Conservation (phyloP, 495 filamentous ascomycete species). For the Podospora bellae-mahoneyi region DNA sequence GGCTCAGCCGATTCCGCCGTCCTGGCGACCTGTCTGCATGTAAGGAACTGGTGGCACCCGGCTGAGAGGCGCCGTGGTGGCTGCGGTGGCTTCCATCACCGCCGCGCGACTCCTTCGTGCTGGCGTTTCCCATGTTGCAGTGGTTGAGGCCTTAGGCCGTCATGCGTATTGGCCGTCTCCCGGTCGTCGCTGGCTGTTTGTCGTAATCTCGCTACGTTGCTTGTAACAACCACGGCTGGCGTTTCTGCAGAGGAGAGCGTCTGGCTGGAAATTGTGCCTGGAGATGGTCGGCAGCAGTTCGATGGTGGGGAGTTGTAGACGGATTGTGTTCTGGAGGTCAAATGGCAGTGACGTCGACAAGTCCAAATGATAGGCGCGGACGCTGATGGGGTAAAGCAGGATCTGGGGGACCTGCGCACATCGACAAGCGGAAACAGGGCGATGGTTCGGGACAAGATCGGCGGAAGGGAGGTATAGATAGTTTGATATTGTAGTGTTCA, state of each 20-base stretch:
- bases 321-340: background rate
- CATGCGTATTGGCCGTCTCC: constrained; percentile 12
- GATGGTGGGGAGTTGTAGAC: background rate
- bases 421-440: background rate
- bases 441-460: background rate
- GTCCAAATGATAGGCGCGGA: background rate
- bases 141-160: constrained; percentile 9
- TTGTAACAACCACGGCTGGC: background rate
- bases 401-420: background rate
- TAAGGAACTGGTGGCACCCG: constrained; percentile 21
- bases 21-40: constrained; percentile 24
- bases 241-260: background rate
- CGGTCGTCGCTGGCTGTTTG: background rate
- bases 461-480: background rate
- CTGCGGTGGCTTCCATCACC: constrained; percentile 27
- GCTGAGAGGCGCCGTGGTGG: constrained; percentile 21
- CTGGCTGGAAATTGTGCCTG: background rate
- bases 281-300: background rate
- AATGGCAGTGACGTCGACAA: background rate
- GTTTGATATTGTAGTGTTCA: background rate
- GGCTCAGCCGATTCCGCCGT: constrained; percentile 29
- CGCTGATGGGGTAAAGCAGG: background rate
- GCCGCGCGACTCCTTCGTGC: constrained; percentile 33
- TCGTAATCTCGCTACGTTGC: background rate
- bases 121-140: constrained; percentile 33